Base-by-base conservation (phyloP, 2,329 filamentous ascomycete species). In the Aspergillus awamori region DNA sequence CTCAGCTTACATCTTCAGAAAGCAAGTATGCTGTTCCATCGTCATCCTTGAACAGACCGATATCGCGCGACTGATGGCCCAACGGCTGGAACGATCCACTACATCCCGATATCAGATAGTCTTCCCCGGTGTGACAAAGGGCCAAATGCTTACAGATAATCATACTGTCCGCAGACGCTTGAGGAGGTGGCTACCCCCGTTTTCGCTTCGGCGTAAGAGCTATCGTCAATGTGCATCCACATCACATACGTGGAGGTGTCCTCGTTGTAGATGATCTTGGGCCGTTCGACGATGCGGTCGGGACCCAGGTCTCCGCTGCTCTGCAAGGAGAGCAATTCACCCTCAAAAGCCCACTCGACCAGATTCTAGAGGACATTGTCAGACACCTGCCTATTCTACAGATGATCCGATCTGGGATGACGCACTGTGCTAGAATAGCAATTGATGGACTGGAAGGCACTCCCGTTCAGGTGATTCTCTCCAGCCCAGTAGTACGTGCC, bases 181-280 rank as follows among this genome's bases (percentile, higher is more conserved):
- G 81, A 77, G 0, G 83, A 82, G 0, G 83, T 87, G 0, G 88
- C 88, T 5, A 90, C 85, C 0, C 87, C 88, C 1, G 87, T 85
- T 58, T 84, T 85, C 0, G 88, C 88, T 38, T 89, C 87, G 1
- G 79, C 81, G 65, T 90, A 90, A 69, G 81, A 81, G 30, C 78
- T 78, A 58, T 77, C 82, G 69, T 91, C 88, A 53, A 89, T 88
- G 69, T 90, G 88, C 79, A 90, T 81, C 79, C 86, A 90, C 72
- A 90, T 76, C n/a, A 90, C 87, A 72, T 87, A 91, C 64, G 87
- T 85, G 5, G 73, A 67, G 0, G 87, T 89, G n/a, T 77, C 76
- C 13, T 86, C 83, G 65, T 90, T 90, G 76, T 85, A 89, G 5
- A 90, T 82, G 4, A 90, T 83, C 74, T 90, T 90, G 2, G 88